phyloP scores from a whole-genome alignment of 2,329 filamentous ascomycete genomes.

The Venturia effusa region DNA sequence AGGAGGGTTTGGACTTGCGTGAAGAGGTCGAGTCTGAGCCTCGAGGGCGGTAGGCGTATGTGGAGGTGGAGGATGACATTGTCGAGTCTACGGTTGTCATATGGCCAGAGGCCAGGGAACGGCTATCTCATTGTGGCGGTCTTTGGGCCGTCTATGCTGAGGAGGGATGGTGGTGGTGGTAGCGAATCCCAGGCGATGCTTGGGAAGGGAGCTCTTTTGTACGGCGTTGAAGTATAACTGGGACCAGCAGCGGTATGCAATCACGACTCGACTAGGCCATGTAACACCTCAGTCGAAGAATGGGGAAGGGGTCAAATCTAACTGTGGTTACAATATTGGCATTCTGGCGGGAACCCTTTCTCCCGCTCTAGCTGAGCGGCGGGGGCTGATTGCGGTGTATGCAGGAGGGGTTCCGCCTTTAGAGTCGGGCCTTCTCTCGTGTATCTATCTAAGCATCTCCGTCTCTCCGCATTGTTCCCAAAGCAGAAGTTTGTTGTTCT shows the following conservation, averaged over 20 bases:
- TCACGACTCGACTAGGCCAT: too few relatives aligned
- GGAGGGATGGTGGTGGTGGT: neutral
- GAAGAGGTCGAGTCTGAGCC: neutral
- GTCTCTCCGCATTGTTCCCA: neutral
- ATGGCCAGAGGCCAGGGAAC: neutral
- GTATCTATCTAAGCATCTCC: neutral
- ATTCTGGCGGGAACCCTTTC: too few relatives aligned
- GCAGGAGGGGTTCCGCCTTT: neutral
- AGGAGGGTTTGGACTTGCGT: neutral
- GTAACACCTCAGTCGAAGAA: too few relatives aligned
- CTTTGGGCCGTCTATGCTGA: neutral
- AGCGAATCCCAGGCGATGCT: neutral
- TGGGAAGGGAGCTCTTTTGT: too few relatives aligned
- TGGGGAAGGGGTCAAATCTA: too few relatives aligned
- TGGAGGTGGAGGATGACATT: slow-evolving; percentile 1
- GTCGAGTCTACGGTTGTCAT: neutral
- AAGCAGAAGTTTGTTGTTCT: neutral
- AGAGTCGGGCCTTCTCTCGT: neutral
- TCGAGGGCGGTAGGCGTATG: slow-evolving; percentile 2
- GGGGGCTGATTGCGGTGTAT: neutral
- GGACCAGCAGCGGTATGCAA: too few relatives aligned
- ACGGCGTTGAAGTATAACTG: too few relatives aligned
- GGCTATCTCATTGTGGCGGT: neutral
- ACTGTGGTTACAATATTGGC: too few relatives aligned
- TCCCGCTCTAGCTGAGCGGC: too few relatives aligned